Evolutionary conservation across 2,329 filamentous ascomycete genomes (phyloP).

Genomic region (Neodidymelliopsis sp.): DNA sequence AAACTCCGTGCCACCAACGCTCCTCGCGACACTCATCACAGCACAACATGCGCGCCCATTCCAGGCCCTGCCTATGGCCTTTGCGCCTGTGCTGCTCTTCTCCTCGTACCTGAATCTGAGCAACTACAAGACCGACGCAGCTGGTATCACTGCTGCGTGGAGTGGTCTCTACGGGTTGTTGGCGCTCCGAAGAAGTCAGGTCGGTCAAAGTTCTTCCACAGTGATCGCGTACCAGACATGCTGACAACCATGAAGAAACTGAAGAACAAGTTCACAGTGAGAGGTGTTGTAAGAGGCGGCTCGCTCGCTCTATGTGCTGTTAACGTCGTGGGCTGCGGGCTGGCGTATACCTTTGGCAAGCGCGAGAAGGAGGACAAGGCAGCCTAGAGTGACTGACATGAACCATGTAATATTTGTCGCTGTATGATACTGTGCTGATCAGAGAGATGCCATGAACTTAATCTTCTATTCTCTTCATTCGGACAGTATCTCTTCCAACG

Average conservation of each 20-base stretch:
- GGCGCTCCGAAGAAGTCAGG: slow-evolving; percentile 64
- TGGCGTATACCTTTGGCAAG: slow-evolving; percentile 61
- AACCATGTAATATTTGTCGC: not conserved
- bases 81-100: slow-evolving; percentile 71
- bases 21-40: slow-evolving; percentile 71
- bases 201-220: slow-evolving; percentile 19
- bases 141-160: slow-evolving; percentile 70
- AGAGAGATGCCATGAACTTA: too few relatives aligned
- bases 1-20: slow-evolving; percentile 68
- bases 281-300: slow-evolving; percentile 60
- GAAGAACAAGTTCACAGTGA: slow-evolving; percentile 57
- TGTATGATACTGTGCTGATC: slow-evolving; percentile 15
- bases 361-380: slow-evolving; percentile 47
- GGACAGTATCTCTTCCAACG: too few relatives aligned
- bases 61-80: slow-evolving; percentile 70
- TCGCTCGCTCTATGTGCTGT: slow-evolving; percentile 60
- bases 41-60: slow-evolving; percentile 73
- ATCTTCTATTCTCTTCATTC: too few relatives aligned
- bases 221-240: not conserved
- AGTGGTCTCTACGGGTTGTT: slow-evolving; percentile 70
- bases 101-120: slow-evolving; percentile 70
- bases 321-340: slow-evolving; percentile 60
- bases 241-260: slow-evolving; percentile 46
- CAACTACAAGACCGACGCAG: slow-evolving; percentile 68
- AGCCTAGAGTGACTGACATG: not conserved